Evolutionary conservation across 495 filamentous ascomycete species (phyloP), one percentile per base, ranked within the genome.

Genomic region (Trichocladium uniseriatum): DNA sequence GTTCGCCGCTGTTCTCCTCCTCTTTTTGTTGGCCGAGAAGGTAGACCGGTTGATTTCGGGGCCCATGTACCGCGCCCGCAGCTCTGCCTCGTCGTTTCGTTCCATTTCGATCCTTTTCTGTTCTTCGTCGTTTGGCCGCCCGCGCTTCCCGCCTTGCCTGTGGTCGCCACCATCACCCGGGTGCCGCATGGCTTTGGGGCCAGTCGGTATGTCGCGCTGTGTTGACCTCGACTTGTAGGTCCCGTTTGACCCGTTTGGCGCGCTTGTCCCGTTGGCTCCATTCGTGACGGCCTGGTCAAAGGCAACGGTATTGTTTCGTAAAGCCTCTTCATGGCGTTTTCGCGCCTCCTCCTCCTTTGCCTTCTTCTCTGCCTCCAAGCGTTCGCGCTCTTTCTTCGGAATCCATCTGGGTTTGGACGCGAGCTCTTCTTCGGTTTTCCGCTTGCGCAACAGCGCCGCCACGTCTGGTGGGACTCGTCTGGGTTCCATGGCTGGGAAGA

Each of bases 1-100:
- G 68, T 90, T 87, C 63, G 95, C 91, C 9, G 88, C 89, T 1
- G 90, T 95, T 53, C 94, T 77, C 65, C 84, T 83, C 41, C 91
- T 79, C 73, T 97, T 98, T 76, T 97, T 97, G 75, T 95, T 94
- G 8, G 88, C 89, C 0, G 89, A 94, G 61, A 95, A 95, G 24
- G 81, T 95, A 3, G 87, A 94, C 40, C 82, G 82, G 51, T 87
- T 87, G 52, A 85, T 79, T 41, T 95, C 87, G 10, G 85, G 82
- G 6, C 92, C 92, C 89, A 98, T 95, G 59, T 98, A 98, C 41
- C 85, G 74, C 39, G 89, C 81, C 48, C 86, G 77, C 40, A 89
- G 81, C 51, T 94, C 71, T 15, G 80, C 80, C 20, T 86, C 84
- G 65, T 92, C 86, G 11, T 82, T 77, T 41, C 87, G 83, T 49